Evolutionary conservation across 2,329 filamentous ascomycete genomes (phyloP).

Genomic region (Cryphonectria japonica): DNA sequence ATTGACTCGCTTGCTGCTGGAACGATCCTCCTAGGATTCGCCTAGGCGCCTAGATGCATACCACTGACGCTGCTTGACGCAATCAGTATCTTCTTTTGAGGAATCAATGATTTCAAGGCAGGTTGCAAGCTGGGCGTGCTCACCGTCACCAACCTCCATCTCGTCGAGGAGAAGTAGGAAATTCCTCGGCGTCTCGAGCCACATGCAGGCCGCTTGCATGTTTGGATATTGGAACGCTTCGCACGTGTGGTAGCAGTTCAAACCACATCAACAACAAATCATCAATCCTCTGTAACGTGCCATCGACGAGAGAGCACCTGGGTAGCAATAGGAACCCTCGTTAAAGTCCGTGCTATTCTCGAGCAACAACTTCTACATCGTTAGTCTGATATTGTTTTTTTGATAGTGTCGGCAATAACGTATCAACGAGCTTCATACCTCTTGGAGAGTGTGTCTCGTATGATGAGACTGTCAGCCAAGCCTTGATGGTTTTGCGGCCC

Average conservation of each 20-base stretch:
- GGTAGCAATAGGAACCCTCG: neutral
- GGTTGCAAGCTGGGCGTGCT: neutral
- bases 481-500: neutral
- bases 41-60: neutral
- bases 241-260: neutral
- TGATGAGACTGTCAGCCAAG: neutral
- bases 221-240: neutral
- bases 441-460: neutral
- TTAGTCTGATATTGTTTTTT: neutral
- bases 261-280: neutral
- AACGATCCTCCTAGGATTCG: neutral
- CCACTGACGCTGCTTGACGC: neutral
- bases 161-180: neutral
- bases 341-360: neutral
- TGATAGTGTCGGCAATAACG: neutral
- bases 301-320: neutral
- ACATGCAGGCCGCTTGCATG: neutral
- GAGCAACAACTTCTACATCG: neutral
- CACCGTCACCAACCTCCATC: neutral
- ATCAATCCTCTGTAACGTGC: neutral
- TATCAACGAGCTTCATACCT: neutral
- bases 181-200: neutral
- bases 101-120: neutral
- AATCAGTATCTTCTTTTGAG: neutral
- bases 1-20: neutral